Conservation (phyloP, 345 rosid genomes). For the Citrus glauca region DNA sequence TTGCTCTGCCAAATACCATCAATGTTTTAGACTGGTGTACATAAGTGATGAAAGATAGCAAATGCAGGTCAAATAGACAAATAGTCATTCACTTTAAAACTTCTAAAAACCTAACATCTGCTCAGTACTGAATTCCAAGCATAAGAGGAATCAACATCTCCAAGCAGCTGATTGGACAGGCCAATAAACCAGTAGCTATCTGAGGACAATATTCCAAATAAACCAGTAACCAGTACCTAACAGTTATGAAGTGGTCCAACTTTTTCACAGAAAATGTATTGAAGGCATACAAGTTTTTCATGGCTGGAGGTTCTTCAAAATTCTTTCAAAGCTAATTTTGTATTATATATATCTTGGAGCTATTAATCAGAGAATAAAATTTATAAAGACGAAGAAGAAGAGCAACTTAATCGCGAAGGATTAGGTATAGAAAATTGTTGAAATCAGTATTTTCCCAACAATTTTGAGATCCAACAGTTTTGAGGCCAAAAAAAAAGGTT, state of each 20-base stretch:
- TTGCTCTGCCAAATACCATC: background rate
- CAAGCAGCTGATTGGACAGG: constrained; percentile 7
- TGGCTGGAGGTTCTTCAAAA: background rate
- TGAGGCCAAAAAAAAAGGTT: background rate
- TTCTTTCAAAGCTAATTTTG: background rate
- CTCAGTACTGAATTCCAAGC: background rate
- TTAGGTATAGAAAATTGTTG: background rate
- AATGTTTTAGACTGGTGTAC: background rate
- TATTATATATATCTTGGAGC: background rate
- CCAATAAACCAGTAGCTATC: background rate
- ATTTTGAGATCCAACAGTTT: background rate
- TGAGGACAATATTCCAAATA: background rate
- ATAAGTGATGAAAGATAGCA: background rate
- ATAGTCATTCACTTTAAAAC: background rate
- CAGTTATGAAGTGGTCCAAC: background rate
- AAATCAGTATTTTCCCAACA: constrained; percentile 4
- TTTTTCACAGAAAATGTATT: background rate
- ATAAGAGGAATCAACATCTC: background rate
- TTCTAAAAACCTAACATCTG: background rate
- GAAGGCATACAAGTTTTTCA: background rate
- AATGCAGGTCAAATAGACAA: constrained; percentile 3
- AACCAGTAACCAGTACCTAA: background rate
- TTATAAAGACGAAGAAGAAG: background rate
- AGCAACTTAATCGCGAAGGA: background rate
- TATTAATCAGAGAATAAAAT: background rate